These are phyloP conservation scores for Bipolaris oryzae DNA, from an alignment of 2,329 filamentous ascomycete species.

Conservation along the genomic window DNA sequence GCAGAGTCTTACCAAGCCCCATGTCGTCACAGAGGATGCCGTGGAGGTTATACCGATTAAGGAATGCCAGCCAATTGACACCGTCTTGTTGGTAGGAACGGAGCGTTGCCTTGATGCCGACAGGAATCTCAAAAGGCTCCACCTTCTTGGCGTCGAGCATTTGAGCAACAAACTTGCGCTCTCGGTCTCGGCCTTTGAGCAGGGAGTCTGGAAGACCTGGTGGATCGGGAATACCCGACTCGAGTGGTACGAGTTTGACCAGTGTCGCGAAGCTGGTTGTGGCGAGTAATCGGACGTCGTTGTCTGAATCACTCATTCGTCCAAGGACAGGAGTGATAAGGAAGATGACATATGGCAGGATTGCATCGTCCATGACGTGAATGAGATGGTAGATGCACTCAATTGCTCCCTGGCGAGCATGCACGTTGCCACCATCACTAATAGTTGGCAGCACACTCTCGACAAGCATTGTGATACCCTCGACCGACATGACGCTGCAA, in stretches of 20 bases:
- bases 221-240: slow-evolving; percentile 96
- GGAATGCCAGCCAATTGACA: slow-evolving; percentile 97
- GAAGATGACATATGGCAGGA: slow-evolving; percentile 98
- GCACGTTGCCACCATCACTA: slow-evolving; percentile 85
- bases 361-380: slow-evolving; percentile 95
- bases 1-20: slow-evolving; percentile 96
- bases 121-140: slow-evolving; percentile 89
- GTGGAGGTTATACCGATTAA: slow-evolving; percentile 97
- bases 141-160: slow-evolving; percentile 97
- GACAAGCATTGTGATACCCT: slow-evolving; percentile 94
- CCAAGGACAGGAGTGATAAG: slow-evolving; percentile 95
- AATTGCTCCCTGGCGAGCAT: slow-evolving; percentile 89
- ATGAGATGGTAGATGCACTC: slow-evolving; percentile 97
- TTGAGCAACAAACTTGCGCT: slow-evolving; percentile 95
- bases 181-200: slow-evolving; percentile 86
- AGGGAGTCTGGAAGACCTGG: slow-evolving; percentile 89
- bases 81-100: slow-evolving; percentile 98
- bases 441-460: slow-evolving; percentile 92
- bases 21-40: slow-evolving; percentile 99
- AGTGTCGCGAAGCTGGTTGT: slow-evolving; percentile 97
- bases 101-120: slow-evolving; percentile 94
- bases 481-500: slow-evolving; percentile 93
- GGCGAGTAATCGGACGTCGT: slow-evolving; percentile 89
- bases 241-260: slow-evolving; percentile 94
- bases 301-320: slow-evolving; percentile 97